Evolutionary conservation across 2,329 filamentous ascomycete species (phyloP).

Genomic region (Botrytis deweyae): DNA sequence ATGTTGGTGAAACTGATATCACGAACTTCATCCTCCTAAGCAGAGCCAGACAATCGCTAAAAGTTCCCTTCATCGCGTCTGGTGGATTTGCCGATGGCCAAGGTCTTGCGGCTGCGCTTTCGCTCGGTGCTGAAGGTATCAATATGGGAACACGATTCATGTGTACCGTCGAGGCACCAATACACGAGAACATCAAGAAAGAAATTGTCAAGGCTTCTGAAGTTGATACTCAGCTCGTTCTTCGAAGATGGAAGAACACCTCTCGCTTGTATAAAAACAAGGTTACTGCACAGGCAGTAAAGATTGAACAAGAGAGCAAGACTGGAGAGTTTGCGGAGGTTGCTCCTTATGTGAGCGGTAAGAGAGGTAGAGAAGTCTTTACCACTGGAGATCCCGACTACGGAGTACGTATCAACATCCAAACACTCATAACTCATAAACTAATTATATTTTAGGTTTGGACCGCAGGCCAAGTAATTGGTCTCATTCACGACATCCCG

Average conservation of each 20-base stretch:
- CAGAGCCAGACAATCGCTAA: conserved; percentile 78
- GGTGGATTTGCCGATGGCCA: conserved; percentile 95
- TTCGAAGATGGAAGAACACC: conserved; percentile 92
- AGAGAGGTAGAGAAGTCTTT: conserved; percentile 89
- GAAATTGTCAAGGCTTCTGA: conserved; percentile 85
- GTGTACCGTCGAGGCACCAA: conserved; percentile 89
- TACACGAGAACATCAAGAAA: conserved; percentile 92
- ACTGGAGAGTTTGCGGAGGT: conserved; percentile 89
- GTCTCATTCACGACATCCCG: conserved; percentile 79
- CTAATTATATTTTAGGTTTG: conserved; percentile 64
- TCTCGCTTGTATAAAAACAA: conserved; percentile 87
- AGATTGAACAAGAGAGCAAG: conserved; percentile 78
- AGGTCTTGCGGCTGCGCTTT: conserved; percentile 85
- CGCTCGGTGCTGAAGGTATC: conserved; percentile 86
- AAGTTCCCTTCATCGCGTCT: conserved; percentile 89
- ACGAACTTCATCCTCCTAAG: conserved; percentile 88
- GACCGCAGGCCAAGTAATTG: conserved; percentile 96
- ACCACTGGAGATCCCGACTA: conserved; percentile 86
- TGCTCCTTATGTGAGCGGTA: conserved; percentile 81
- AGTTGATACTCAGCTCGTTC: conserved; percentile 84
- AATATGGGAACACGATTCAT: conserved; percentile 99
- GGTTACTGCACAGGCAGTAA: conserved; percentile 74
- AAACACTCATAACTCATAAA: not conserved
- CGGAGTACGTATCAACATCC: conserved; percentile 61
- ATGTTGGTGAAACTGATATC: conserved; percentile 84